Evolutionary conservation across 169 alveolate genomes (phyloP).

Genomic region (Plasmodium relictum): DNA sequence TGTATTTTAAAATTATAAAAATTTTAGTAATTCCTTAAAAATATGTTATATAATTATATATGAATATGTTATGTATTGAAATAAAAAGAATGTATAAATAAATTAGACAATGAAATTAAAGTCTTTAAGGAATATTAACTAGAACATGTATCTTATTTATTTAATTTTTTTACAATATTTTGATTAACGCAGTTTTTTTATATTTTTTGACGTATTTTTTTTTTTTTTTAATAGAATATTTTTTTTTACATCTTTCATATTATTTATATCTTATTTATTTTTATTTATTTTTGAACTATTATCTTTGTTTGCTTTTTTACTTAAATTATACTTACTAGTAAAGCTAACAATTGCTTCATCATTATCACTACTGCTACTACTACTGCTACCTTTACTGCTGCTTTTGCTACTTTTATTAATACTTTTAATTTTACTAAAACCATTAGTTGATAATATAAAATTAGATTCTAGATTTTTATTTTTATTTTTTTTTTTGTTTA

Average conservation of each 20-base stretch:
- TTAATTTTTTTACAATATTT: neutral
- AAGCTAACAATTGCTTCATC: conserved; percentile 49
- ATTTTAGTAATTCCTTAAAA: neutral
- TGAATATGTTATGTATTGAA: neutral
- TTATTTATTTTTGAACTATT: neutral
- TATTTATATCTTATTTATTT: neutral
- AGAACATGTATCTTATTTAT: neutral
- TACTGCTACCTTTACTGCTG: conserved; percentile 18
- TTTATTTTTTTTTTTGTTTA: conserved; percentile 29
- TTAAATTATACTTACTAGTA: conserved; percentile 20
- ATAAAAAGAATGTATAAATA: neutral
- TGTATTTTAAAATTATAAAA: too few relatives aligned
- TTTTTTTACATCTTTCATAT: neutral
- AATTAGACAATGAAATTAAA: neutral
- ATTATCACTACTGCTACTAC: neutral
- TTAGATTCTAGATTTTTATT: neutral
- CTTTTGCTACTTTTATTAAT: neutral
- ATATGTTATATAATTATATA: neutral
- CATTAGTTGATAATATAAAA: neutral
- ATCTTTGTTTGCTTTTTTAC: conserved; percentile 4
- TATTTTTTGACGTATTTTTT: neutral
- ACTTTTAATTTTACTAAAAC: neutral
- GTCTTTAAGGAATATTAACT: neutral
- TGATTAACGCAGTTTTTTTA: neutral
- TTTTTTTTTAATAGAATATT: neutral